Evolutionary conservation across 2,329 filamentous ascomycete genomes (phyloP), one percentile per base, ranked within the genome.

Genomic region (Chaetomium strumarium): DNA sequence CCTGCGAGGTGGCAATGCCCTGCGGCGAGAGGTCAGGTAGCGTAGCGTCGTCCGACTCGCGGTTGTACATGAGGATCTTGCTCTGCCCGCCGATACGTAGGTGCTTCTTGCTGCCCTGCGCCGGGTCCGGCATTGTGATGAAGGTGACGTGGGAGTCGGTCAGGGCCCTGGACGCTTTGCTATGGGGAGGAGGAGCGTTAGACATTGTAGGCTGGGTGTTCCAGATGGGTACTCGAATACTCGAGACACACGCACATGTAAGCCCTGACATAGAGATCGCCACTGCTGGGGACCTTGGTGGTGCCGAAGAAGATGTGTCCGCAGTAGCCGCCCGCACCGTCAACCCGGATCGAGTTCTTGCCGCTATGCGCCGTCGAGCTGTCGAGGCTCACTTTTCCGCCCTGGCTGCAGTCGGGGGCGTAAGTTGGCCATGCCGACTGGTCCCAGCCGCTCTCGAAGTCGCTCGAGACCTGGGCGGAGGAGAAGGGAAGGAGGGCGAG

Each of bases 1-100:
- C 68, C 1, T 65, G 68, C 5, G 79, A 83, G 0, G 78, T 65
- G 0, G 78, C 77, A 49, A 82, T 80, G 11, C 80, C 80, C 19
- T 81, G 70, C 0, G 80, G 80, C 0, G 77, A 81, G n/a, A 83
- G 75, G 54, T 83, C 78, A 0, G 80, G 80, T 0, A 84, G 75
- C 0, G 80, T 83, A 0, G 80, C 80, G 54, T 84, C 80, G 65
- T 83, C 79, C 16, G 74, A 73, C 61, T 84, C 80, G 64, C 79
- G 79, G 72, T 83, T 83, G 72, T 78, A 83, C 79, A 83, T 83
- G 33, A 83, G 66, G 63, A 84, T 83, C 56, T 75, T 74, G 68
- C 69, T 76, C 66, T 83, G 80, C 6, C 79, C 80, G 38, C 80
- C 79, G 53, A 84, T 81, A 52, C 80, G 78, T 31, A 84, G 76